Conservation (phyloP, 345 rosid genomes). For the Corchorus olitorius region DNA sequence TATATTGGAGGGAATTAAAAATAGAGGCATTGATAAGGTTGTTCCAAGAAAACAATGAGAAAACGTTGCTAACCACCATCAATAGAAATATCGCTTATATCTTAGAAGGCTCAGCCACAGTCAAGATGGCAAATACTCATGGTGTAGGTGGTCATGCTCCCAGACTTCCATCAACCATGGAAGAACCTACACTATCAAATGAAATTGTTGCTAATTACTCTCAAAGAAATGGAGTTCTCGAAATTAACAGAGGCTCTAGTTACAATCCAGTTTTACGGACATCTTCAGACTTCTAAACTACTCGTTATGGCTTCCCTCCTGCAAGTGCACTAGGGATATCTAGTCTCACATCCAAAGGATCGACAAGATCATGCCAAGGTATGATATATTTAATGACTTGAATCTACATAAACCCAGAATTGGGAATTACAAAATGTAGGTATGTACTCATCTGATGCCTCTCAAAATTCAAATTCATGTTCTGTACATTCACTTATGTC, state of each 20-base stretch:
- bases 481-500: no score
- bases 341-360: slow-evolving; percentile 45
- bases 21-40: slow-evolving; percentile 34
- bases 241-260: slow-evolving; percentile 48
- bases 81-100: slow-evolving; percentile 94
- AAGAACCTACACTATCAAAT: slow-evolving; percentile 56
- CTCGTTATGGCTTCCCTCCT: slow-evolving; percentile 51
- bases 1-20: no score
- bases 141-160: slow-evolving; percentile 39
- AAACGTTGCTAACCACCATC: slow-evolving; percentile 86
- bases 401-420: slow-evolving; percentile 59
- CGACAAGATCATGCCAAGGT: slow-evolving; percentile 49
- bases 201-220: slow-evolving; percentile 41
- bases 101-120: slow-evolving; percentile 70
- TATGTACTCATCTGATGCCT: slow-evolving; percentile 44
- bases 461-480: slow-evolving; percentile 48
- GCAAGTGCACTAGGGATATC: slow-evolving; percentile 54
- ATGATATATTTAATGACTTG: slow-evolving; percentile 57
- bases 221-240: slow-evolving; percentile 46
- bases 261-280: slow-evolving; percentile 49
- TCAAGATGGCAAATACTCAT: slow-evolving; percentile 39
- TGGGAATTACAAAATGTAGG: slow-evolving; percentile 76
- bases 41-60: slow-evolving; percentile 90
- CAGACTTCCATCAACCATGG: slow-evolving; percentile 46
- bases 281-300: slow-evolving; percentile 44